Evolutionary conservation across 2,329 filamentous ascomycete genomes (phyloP).

Genomic region (Cephalotrichum gorgonifer): DNA sequence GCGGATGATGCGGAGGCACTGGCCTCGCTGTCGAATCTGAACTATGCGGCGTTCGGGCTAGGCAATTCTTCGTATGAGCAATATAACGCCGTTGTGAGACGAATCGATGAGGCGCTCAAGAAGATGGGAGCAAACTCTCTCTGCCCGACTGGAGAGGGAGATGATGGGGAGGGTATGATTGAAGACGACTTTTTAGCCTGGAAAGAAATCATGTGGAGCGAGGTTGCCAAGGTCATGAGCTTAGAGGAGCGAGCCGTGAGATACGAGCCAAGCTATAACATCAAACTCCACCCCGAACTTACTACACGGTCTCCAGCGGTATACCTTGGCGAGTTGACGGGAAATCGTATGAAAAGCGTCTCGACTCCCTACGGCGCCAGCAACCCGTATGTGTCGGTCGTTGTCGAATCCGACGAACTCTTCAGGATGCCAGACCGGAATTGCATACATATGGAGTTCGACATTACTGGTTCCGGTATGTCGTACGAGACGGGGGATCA

Average conservation of each 20-base stretch:
- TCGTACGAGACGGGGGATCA: slow-evolving; percentile 26
- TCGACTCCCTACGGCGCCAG: too few relatives aligned
- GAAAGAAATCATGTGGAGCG: slow-evolving; percentile 18
- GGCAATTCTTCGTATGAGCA: slow-evolving; percentile 27
- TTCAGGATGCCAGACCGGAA: too few relatives aligned
- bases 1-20: slow-evolving; percentile 5
- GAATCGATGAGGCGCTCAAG: slow-evolving; percentile 13
- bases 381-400: too few relatives aligned
- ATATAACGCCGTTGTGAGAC: slow-evolving; percentile 24
- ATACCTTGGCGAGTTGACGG: too few relatives aligned
- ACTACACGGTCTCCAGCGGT: too few relatives aligned
- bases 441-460: slow-evolving; percentile 25
- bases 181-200: slow-evolving; percentile 25
- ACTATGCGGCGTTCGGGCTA: slow-evolving; percentile 25
- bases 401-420: too few relatives aligned
- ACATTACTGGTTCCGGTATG: slow-evolving; percentile 14
- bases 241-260: too few relatives aligned
- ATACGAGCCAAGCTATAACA: too few relatives aligned
- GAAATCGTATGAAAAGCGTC: too few relatives aligned
- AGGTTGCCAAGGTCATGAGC: too few relatives aligned
- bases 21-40: slow-evolving; percentile 11
- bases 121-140: slow-evolving; percentile 17
- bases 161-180: slow-evolving; percentile 19
- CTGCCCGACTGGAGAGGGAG: slow-evolving; percentile 16
- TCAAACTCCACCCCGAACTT: too few relatives aligned